Conservation (phyloP, 169 alveolate species). For the Plasmodium falciparum region DNA sequence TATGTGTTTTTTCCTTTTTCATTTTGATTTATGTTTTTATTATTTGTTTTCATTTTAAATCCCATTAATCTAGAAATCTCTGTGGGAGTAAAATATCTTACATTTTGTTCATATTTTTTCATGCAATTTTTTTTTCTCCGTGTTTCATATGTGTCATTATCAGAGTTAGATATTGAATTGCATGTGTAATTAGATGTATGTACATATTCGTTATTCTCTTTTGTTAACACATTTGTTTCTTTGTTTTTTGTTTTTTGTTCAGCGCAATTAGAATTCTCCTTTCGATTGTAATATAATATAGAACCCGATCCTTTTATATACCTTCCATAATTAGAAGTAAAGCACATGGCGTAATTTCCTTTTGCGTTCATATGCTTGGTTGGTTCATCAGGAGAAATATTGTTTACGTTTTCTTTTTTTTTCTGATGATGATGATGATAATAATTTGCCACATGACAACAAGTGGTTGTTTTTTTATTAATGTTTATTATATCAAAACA, state of each 20-base stretch:
- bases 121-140: background rate
- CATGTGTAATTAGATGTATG: background rate
- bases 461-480: conserved; percentile 18
- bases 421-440: background rate
- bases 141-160: background rate
- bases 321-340: conserved; percentile 70
- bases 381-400: background rate
- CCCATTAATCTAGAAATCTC: conserved; percentile 76
- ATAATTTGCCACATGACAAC: conserved; percentile 24
- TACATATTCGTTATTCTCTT: background rate
- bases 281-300: conserved; percentile 19
- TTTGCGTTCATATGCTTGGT: conserved; percentile 4
- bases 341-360: conserved; percentile 45
- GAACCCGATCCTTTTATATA: conserved; percentile 75
- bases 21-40: background rate
- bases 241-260: background rate
- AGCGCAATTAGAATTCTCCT: background rate
- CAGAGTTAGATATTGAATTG: background rate
- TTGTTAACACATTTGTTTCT: background rate
- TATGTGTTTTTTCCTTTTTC: conserved; percentile 22
- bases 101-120: conserved; percentile 54
- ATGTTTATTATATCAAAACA: conserved; percentile 67
- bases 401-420: conserved; percentile 15
- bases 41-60: conserved; percentile 50
- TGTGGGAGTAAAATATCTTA: conserved; percentile 65